Conservation (phyloP, 768 basidiomycete species). For the Strobilomyces dryophilus region DNA sequence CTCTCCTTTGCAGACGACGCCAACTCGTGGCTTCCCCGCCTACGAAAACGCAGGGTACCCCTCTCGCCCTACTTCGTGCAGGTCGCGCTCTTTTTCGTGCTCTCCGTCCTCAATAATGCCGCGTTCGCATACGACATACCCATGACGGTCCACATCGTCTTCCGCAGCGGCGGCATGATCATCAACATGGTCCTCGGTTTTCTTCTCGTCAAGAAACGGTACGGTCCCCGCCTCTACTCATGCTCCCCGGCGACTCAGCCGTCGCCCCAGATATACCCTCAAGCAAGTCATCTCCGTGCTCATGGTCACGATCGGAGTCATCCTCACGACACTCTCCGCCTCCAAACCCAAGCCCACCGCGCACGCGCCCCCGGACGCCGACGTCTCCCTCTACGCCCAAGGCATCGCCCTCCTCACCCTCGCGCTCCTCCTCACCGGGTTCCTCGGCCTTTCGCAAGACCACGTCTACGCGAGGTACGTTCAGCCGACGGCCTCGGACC, state of each 20-base stretch:
- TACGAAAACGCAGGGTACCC: slow-evolving; percentile 66
- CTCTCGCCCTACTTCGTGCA: slow-evolving; percentile 71
- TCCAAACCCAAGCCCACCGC: slow-evolving; percentile 31
- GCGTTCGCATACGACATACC: slow-evolving; percentile 86
- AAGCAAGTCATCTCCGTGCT: slow-evolving; percentile 71
- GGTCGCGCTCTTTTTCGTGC: slow-evolving; percentile 73
- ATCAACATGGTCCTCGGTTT: slow-evolving; percentile 81
- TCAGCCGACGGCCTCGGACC: slow-evolving; percentile 15
- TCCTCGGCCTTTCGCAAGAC: slow-evolving; percentile 85
- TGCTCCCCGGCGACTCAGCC: slow-evolving; percentile 8
- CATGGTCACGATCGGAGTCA: slow-evolving; percentile 76
- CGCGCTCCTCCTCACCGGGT: slow-evolving; percentile 75
- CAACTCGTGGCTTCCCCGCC: slow-evolving; percentile 36
- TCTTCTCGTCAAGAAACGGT: slow-evolving; percentile 62
- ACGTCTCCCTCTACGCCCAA: slow-evolving; percentile 44
- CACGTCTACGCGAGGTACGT: slow-evolving; percentile 59
- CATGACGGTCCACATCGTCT: slow-evolving; percentile 92
- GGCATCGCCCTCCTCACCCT: slow-evolving; percentile 73
- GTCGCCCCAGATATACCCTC: slow-evolving; percentile 50
- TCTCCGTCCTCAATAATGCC: slow-evolving; percentile 86
- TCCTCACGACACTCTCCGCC: slow-evolving; percentile 78
- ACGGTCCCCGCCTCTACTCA: slow-evolving; percentile 16
- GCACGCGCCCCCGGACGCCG: neutral
- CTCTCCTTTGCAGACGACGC: slow-evolving; percentile 26
- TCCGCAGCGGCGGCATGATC: slow-evolving; percentile 83